A percentile compares a stretch with the other conserved stretches of the same genome.
Conservation (phyloP, 139 green algal species). For the Chlorella sorokiniana region DNA sequence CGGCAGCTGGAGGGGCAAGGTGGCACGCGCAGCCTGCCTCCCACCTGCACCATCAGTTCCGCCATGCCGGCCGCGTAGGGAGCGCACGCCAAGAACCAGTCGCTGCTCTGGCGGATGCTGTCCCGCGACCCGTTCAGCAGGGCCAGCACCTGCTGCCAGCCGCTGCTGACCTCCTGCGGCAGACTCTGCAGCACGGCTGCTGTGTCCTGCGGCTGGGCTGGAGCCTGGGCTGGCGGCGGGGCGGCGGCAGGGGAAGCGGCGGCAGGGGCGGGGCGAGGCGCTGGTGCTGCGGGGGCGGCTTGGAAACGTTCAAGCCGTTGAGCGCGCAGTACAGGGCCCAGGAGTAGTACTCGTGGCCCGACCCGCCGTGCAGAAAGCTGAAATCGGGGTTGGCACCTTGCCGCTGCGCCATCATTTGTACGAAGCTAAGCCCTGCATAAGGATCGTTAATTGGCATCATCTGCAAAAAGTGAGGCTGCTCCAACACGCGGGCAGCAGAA, state of each 20-base stretch:
- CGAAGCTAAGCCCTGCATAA: slow-evolving; percentile 37
- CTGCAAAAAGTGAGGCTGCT: background rate
- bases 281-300: slow-evolving; percentile 15
- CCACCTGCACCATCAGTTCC: slow-evolving; percentile 51
- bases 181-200: slow-evolving; percentile 3
- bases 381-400: slow-evolving; percentile 49
- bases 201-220: background rate
- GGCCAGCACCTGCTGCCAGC: slow-evolving; percentile 48
- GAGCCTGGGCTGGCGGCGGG: background rate
- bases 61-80: slow-evolving; percentile 70
- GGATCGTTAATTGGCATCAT: background rate
- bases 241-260: background rate
- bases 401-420: slow-evolving; percentile 41
- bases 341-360: slow-evolving; percentile 34
- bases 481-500: no score
- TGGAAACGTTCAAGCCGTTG: background rate
- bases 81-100: slow-evolving; percentile 86
- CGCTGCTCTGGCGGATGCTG: slow-evolving; percentile 75
- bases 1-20: background rate
- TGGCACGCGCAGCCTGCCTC: background rate
- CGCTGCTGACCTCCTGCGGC: slow-evolving; percentile 36
- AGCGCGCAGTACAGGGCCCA: slow-evolving; percentile 32
- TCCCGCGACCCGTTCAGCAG: slow-evolving; percentile 65
- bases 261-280: background rate
- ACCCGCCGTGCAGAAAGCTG: slow-evolving; percentile 45